A percentile compares a stretch with the other conserved stretches of the same genome.
Evolutionary conservation across 2,329 filamentous ascomycete species (phyloP).

Genomic region (Coniochaeta prunicola): DNA sequence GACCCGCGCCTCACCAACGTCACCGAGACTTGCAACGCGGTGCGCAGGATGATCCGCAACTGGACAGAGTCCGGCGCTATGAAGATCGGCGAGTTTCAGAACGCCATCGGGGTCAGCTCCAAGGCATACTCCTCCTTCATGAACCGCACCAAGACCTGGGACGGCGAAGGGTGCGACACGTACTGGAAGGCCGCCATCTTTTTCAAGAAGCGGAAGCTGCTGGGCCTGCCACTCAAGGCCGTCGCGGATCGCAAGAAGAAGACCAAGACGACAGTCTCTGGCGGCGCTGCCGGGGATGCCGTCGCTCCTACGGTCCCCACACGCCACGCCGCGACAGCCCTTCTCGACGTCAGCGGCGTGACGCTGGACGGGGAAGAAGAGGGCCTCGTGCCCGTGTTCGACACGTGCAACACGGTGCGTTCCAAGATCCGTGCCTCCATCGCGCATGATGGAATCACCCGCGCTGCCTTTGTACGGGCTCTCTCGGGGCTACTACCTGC

Average conservation of each 20-base stretch:
- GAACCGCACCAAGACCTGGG: constrained; percentile 32
- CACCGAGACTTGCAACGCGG: constrained; percentile 4
- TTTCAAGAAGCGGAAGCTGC: constrained; percentile 44
- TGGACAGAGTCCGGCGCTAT: constrained; percentile 42
- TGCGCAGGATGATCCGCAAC: constrained; percentile 23
- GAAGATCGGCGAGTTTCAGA: constrained; percentile 42
- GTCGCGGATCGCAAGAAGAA: background rate
- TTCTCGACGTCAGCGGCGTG: background rate
- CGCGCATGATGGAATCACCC: constrained; percentile 2
- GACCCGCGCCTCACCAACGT: constrained; percentile 4
- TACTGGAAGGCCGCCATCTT: constrained; percentile 29
- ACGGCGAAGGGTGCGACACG: constrained; percentile 24
- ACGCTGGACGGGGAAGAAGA: background rate
- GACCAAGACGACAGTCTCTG: too few species aligned
- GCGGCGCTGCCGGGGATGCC: background rate
- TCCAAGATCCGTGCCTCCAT: constrained; percentile 5
- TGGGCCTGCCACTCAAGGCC: constrained; percentile 31
- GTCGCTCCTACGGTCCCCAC: too few species aligned
- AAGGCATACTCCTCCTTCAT: constrained; percentile 36
- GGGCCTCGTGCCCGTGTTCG: constrained; percentile 55
- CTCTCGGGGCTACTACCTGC: background rate
- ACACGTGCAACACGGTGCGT: constrained; percentile 55
- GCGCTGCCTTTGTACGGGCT: constrained; percentile 3
- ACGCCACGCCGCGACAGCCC: background rate
- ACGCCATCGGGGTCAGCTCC: constrained; percentile 34